Conservation (phyloP, 2,329 filamentous ascomycete genomes). For the Clonostachys rosea region DNA sequence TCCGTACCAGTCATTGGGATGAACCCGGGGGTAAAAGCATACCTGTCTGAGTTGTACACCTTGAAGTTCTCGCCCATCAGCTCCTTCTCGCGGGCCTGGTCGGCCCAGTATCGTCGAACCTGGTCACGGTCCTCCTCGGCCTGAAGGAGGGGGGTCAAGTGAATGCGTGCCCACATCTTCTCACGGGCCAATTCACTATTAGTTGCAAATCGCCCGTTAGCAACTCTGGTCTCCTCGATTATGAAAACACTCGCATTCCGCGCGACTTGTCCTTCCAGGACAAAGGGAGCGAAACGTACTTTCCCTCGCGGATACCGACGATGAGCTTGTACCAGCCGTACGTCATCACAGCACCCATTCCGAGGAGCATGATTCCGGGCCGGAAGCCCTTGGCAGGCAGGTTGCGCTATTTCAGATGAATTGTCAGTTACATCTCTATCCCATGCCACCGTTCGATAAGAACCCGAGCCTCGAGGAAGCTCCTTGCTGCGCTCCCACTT, state of each 20-base stretch:
- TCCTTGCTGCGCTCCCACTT: too few relatives aligned
- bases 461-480: too few relatives aligned
- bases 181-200: constrained; percentile 86
- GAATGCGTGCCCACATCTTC: constrained; percentile 97
- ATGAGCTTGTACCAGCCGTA: constrained; percentile 72
- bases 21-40: constrained; percentile 23
- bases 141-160: constrained; percentile 89
- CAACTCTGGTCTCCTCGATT: neutral
- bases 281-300: constrained; percentile 52
- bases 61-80: constrained; percentile 78
- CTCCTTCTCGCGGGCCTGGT: constrained; percentile 86
- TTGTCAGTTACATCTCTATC: neutral
- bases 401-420: constrained; percentile 61
- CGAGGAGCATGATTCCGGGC: constrained; percentile 72
- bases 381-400: constrained; percentile 87
- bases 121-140: constrained; percentile 96
- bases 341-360: constrained; percentile 72
- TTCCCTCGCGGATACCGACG: constrained; percentile 62
- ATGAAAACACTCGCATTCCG: neutral
- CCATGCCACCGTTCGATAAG: too few relatives aligned
- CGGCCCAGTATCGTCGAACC: constrained; percentile 79
- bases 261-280: neutral
- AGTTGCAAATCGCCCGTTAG: neutral
- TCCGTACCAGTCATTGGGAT: neutral
- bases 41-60: constrained; percentile 88